Conservation (phyloP, 2,329 filamentous ascomycete species). For the Westerdykella aurantiaca region DNA sequence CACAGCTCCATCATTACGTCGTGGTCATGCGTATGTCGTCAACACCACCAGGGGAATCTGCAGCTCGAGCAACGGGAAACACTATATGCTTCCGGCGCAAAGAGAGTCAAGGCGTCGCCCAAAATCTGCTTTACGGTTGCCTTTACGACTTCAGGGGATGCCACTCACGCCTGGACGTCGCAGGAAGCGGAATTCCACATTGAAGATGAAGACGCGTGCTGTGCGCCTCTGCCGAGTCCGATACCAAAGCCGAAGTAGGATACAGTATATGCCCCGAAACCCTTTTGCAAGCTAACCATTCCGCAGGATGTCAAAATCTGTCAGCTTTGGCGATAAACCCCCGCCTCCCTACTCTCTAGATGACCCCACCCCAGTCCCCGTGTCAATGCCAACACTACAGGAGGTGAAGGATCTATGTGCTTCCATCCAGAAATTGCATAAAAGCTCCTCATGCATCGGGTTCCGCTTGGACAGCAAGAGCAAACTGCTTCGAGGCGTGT, state of each 20-base stretch:
- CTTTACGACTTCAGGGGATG: constrained; percentile 17
- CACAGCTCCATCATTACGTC: constrained; percentile 25
- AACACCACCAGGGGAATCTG: constrained; percentile 29
- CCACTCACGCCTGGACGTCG: constrained; percentile 19
- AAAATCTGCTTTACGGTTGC: constrained; percentile 32
- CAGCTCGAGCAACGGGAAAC: constrained; percentile 27
- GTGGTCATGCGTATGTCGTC: constrained; percentile 33
- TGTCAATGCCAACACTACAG: constrained; percentile 10
- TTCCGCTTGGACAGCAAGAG: constrained; percentile 30
- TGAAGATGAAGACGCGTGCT: constrained; percentile 23
- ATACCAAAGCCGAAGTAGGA: constrained; percentile 20
- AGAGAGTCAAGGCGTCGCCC: constrained; percentile 5
- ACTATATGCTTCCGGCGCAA: constrained; percentile 18
- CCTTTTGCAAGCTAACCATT: constrained; percentile 4
- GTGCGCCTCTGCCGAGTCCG: constrained; percentile 5
- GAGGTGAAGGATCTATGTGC: constrained; percentile 35
- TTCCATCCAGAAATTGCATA: constrained; percentile 26
- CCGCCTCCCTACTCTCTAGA: constrained; percentile 27
- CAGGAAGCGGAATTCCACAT: constrained; percentile 32
- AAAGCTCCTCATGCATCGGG: constrained; percentile 23
- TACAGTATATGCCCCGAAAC: not conserved
- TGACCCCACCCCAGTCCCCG: constrained; percentile 11
- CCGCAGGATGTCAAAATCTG: constrained; percentile 24
- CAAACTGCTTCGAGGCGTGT: constrained; percentile 25
- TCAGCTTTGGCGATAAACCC: constrained; percentile 27